Conservation (phyloP, 257 asterid species). For the Solanum ahanhuiri region DNA sequence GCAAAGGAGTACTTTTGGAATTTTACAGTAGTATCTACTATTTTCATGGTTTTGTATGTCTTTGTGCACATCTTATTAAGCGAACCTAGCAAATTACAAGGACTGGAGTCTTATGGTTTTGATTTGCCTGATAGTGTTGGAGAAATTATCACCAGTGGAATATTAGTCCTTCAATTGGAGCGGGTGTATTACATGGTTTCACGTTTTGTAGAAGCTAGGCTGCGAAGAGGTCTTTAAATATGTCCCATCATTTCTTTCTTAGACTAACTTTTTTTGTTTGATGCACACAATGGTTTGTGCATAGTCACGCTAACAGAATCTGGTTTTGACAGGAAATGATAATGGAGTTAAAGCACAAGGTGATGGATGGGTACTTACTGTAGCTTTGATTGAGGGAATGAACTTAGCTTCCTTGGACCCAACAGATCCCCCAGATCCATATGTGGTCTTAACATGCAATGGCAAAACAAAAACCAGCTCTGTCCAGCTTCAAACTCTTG, state of each 20-base stretch:
- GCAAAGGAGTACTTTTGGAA: slow-evolving; percentile 54
- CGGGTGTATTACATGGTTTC: slow-evolving; percentile 57
- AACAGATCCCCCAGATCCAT: slow-evolving; percentile 58
- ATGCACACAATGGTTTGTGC: not conserved
- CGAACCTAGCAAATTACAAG: slow-evolving; percentile 32
- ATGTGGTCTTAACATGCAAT: slow-evolving; percentile 79
- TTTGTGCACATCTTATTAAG: slow-evolving; percentile 48
- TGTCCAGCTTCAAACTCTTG: slow-evolving; percentile 72
- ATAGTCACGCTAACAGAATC: not conserved
- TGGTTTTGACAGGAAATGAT: slow-evolving; percentile 51
- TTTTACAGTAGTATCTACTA: slow-evolving; percentile 49
- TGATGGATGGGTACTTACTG: slow-evolving; percentile 92
- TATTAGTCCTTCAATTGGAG: slow-evolving; percentile 54
- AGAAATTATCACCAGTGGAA: slow-evolving; percentile 50
- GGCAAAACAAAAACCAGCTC: slow-evolving; percentile 93
- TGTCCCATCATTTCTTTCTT: not conserved
- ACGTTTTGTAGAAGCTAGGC: slow-evolving; percentile 70
- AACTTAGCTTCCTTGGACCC: slow-evolving; percentile 44
- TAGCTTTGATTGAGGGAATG: slow-evolving; percentile 65
- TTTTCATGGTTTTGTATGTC: slow-evolving; percentile 38
- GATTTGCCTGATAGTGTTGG: slow-evolving; percentile 90
- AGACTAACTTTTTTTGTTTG: not conserved
- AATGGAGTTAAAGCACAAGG: slow-evolving; percentile 82
- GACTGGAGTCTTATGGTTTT: slow-evolving; percentile 62
- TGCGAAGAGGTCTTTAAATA: slow-evolving; percentile 39